Percentiles rank a stretch among this genome's conserved stretches.
These are phyloP conservation scores for Colletotrichum sp. DNA, from an alignment of 2,329 filamentous ascomycete species.

Conservation along the genomic window DNA sequence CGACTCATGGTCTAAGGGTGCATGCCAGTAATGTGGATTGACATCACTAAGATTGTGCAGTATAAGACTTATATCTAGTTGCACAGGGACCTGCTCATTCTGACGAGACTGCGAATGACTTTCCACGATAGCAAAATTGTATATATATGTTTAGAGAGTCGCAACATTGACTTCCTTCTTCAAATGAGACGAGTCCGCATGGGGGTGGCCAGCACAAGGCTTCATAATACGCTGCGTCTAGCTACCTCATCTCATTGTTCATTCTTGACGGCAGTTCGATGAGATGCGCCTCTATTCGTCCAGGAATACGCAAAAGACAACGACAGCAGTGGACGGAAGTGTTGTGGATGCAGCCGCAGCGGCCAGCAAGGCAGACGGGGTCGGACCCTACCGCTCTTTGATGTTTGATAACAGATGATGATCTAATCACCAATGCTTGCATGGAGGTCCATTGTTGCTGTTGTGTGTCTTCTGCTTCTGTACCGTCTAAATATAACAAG, in stretches of 20 bases:
- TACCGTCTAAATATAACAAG: neutral
- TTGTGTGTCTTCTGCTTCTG: neutral
- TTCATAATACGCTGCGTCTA: rapidly evolving
- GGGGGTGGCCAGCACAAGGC: no score
- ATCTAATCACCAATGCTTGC: rapidly evolving
- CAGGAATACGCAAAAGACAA: neutral
- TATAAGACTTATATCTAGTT: no score
- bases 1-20: no score
- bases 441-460: neutral
- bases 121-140: no score
- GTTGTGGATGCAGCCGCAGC: neutral
- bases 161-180: neutral
- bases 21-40: no score
- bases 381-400: rapidly evolving
- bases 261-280: neutral
- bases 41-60: no score
- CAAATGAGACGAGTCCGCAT: no score
- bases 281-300: neutral
- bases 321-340: rapidly evolving
- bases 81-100: no score
- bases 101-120: no score
- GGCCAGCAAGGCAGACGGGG: rapidly evolving
- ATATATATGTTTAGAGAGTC: no score
- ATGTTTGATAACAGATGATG: neutral
- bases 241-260: rapidly evolving